Conservation (phyloP, 106 monocot species). For the Apostasia shenzhenica region DNA sequence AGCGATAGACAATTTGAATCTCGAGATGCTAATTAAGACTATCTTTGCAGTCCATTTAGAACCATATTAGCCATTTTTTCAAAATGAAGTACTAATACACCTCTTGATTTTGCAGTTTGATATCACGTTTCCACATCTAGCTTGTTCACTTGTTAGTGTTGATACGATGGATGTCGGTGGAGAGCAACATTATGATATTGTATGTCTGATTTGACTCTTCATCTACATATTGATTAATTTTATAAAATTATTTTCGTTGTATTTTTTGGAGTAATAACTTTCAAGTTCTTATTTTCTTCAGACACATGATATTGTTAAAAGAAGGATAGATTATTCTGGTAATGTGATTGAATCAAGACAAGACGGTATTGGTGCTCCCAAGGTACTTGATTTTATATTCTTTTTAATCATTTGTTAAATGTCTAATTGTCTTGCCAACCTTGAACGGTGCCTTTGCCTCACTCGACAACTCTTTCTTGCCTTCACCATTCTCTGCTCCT, state of each 20-base stretch:
- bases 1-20: too few relatives aligned
- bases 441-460: too few relatives aligned
- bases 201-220: conserved; percentile 15
- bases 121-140: conserved; percentile 70
- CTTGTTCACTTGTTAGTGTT: conserved; percentile 75
- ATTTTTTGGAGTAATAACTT: not conserved
- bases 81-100: not conserved
- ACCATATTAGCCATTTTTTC: too few relatives aligned
- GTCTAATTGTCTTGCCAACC: too few relatives aligned
- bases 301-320: conserved; percentile 85
- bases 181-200: conserved; percentile 72
- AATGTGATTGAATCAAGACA: conserved; percentile 64
- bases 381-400: conserved; percentile 28
- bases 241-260: not conserved
- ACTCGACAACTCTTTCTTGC: too few relatives aligned
- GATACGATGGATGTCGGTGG: conserved; percentile 90
- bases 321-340: conserved; percentile 67
- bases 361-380: conserved; percentile 79
- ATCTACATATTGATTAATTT: not conserved
- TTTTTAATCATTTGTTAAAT: too few relatives aligned
- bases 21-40: too few relatives aligned
- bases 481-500: too few relatives aligned
- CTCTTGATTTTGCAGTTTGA: conserved; percentile 53
- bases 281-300: conserved; percentile 15
- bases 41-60: too few relatives aligned